Base-by-base conservation (phyloP, 225 moss, liverwort and hornwort genomes). In the Polytrichum commune region DNA sequence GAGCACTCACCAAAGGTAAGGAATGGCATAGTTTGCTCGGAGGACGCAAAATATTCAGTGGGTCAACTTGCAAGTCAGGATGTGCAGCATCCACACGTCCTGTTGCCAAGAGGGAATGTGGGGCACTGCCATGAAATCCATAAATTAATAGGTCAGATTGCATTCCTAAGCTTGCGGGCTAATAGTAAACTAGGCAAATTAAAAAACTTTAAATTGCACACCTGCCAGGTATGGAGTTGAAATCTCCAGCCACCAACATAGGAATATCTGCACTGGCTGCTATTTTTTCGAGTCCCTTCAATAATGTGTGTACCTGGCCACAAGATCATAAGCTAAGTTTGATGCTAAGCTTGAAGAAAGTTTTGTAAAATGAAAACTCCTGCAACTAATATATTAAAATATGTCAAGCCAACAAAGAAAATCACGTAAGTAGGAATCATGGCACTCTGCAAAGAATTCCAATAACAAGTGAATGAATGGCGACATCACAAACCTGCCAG, bases 251-350 rank as follows among this genome's bases (percentile, higher is more conserved):
- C 66, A 96, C 96, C 75, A 96, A 78, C 96, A 96, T 96, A 18
- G 96, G 96, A 80, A 96, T 96, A 68, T 96, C 96, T 69, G 96
- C 96, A 62, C 96, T 96, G 62, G 93, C 96, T 68, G 96, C 96
- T 69, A 96, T 96, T 73, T 96, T 96, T 77, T 96, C 96, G 63
- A 96, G 86, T 63, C 96, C 96, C 64, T 96, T 96, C 46, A 96
- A 55, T 27, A 96, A 69, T n/a, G 96, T 96, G 62, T 96, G 93
- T 29, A 96, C 96, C 96, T 96, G 70, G 54, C 46, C 20, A 72
- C 30, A 64, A 26, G 22, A 73, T 62, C 8, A 23, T 16, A 46
- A 46, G 46, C 46, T 16, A 46, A 46, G 46, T 16, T 16, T 46
- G 13, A 46, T 46, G 13, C 46, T 46, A 46, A 46, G 46, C 46